A percentile compares a stretch with the other conserved stretches of the same genome.
Conservation (phyloP, 1,284 basidiomycete species). For the Cerioporus squamosus region DNA sequence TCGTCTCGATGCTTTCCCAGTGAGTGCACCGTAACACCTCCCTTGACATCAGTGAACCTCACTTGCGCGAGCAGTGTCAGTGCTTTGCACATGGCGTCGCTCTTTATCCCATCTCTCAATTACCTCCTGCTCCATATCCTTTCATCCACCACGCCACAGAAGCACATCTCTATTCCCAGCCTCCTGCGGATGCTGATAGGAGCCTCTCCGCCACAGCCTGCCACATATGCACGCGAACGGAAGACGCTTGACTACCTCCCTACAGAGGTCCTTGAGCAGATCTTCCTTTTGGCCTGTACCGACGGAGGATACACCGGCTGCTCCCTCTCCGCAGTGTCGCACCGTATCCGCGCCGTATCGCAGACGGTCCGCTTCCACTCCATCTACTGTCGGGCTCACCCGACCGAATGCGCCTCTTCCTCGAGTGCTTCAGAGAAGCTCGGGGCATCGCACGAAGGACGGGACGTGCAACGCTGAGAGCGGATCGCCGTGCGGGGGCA, state of each 20-base stretch:
- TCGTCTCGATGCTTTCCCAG: too few relatives aligned
- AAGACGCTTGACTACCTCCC: background rate
- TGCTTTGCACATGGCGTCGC: too few relatives aligned
- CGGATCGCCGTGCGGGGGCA: too few relatives aligned
- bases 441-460: background rate
- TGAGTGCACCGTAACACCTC: too few relatives aligned
- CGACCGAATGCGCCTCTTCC: background rate
- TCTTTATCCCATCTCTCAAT: too few relatives aligned
- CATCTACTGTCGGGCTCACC: constrained; percentile 2
- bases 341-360: background rate
- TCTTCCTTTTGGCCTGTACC: constrained; percentile 1
- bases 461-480: too few relatives aligned
- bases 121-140: too few relatives aligned
- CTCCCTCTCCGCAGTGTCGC: constrained; percentile 8
- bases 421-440: background rate
- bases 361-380: constrained; percentile 4
- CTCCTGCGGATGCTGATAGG: constrained; percentile 4
- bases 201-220: background rate
- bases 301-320: constrained; percentile 6
- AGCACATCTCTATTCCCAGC: background rate
- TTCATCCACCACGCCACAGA: too few relatives aligned
- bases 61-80: too few relatives aligned
- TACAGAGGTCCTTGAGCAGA: constrained; percentile 1
- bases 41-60: too few relatives aligned
- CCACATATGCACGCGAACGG: background rate